Percentiles rank a stretch among this genome's conserved stretches.
Evolutionary conservation across 2,329 filamentous ascomycete genomes (phyloP).

Genomic region (Penicillium corylophilum): DNA sequence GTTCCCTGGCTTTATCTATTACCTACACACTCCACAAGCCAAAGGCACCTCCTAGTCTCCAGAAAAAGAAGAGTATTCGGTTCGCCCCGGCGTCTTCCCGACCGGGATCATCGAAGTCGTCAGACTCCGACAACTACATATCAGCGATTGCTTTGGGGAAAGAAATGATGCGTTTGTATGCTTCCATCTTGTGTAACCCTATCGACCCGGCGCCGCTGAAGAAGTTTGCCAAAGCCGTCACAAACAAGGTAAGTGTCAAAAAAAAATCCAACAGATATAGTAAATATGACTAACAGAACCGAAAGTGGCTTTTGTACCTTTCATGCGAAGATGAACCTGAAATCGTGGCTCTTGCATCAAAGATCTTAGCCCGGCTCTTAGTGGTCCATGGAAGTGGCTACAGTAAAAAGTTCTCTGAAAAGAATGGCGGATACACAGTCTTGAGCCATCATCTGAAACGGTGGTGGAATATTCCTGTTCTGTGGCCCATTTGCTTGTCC

Average conservation of each 20-base stretch:
- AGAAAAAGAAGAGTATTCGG: constrained; percentile 47
- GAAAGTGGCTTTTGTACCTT: constrained; percentile 80
- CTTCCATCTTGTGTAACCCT: constrained; percentile 72
- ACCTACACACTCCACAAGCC: constrained; percentile 82
- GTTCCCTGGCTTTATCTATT: constrained; percentile 85
- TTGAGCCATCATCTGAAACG: constrained; percentile 77
- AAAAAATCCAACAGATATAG: background rate
- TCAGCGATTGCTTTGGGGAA: constrained; percentile 70
- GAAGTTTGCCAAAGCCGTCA: constrained; percentile 91
- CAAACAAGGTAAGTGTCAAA: constrained; percentile 70
- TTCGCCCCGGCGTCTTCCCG: constrained; percentile 32
- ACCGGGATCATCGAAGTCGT: constrained; percentile 34
- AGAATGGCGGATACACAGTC: constrained; percentile 83
- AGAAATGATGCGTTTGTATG: constrained; percentile 73
- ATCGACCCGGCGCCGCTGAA: constrained; percentile 67
- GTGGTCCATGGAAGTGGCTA: constrained; percentile 80
- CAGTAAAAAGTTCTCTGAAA: constrained; percentile 79
- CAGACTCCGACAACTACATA: constrained; percentile 32
- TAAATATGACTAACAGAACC: constrained; percentile 9
- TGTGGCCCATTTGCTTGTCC: constrained; percentile 87
- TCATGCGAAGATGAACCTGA: constrained; percentile 82
- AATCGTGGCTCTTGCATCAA: constrained; percentile 75
- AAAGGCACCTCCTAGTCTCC: constrained; percentile 42
- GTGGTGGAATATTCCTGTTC: constrained; percentile 81
- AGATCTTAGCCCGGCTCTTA: constrained; percentile 79